Evolutionary conservation across 352 stramenopile genomes (phyloP).

Genomic region (Globisporangium iwayamae): DNA sequence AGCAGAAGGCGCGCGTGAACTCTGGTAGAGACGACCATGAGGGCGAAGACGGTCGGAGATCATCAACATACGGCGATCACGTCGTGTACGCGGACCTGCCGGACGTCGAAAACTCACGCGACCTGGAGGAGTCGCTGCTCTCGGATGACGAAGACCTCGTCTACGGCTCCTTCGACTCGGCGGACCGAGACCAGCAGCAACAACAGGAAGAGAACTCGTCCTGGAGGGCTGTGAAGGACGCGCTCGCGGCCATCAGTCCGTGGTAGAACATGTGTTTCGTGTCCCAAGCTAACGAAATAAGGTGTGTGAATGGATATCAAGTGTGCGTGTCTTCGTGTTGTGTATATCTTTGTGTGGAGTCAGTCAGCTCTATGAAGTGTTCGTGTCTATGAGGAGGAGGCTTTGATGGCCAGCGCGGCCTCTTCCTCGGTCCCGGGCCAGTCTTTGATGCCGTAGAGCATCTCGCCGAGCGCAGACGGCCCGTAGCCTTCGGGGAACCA

Average conservation of each 20-base stretch:
- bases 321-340: neutral
- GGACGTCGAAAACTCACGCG: slow-evolving; percentile 22
- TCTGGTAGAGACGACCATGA: neutral
- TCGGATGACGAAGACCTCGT: slow-evolving; percentile 58
- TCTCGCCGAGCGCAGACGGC: slow-evolving; percentile 30
- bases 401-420: slow-evolving; percentile 6
- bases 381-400: slow-evolving; percentile 1
- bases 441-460: slow-evolving; percentile 33
- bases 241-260: slow-evolving; percentile 64
- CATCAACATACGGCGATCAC: slow-evolving; percentile 9
- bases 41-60: slow-evolving; percentile 1
- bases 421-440: slow-evolving; percentile 25
- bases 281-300: neutral
- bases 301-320: slow-evolving; percentile 4
- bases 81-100: slow-evolving; percentile 16
- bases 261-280: slow-evolving; percentile 33
- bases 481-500: slow-evolving; percentile 39
- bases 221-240: slow-evolving; percentile 53
- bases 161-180: slow-evolving; percentile 63
- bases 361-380: neutral
- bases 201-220: slow-evolving; percentile 22
- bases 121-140: slow-evolving; percentile 71
- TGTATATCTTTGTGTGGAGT: slow-evolving; percentile 1
- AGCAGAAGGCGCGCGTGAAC: slow-evolving; percentile 4
- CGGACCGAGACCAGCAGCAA: slow-evolving; percentile 6